phyloP scores from a whole-genome alignment of 2,329 filamentous ascomycete genomes.

The Botrytis sinoallii region DNA sequence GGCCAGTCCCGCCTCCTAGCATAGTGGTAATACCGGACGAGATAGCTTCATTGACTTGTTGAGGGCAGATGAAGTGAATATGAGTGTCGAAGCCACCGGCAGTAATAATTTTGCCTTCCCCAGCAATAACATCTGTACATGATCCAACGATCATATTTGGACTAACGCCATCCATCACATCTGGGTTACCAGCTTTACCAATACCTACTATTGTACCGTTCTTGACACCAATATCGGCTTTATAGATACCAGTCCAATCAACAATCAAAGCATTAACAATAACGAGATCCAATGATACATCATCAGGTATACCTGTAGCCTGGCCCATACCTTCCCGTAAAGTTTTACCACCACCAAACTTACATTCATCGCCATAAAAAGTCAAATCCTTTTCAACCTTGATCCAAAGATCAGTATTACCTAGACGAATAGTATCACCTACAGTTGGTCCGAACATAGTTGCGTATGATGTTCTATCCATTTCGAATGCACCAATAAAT shows the following conservation, averaged over 20 bases:
- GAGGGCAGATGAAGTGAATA: conserved; percentile 92
- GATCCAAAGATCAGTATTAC: conserved; percentile 84
- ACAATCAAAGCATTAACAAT: conserved; percentile 87
- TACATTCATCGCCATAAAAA: conserved; percentile 86
- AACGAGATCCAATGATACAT: conserved; percentile 75
- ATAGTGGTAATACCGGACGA: conserved; percentile 86
- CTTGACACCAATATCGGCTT: conserved; percentile 94
- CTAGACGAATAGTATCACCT: conserved; percentile 79
- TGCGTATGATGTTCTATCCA: conserved; percentile 76
- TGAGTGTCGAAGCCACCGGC: conserved; percentile 87
- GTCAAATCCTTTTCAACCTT: conserved; percentile 84
- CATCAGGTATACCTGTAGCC: conserved; percentile 70
- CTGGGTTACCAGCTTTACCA: conserved; percentile 95
- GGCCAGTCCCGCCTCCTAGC: conserved; percentile 86
- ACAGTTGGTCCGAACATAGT: conserved; percentile 92
- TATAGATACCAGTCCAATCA: conserved; percentile 91
- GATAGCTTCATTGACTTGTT: conserved; percentile 81
- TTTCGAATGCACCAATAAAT: conserved; percentile 60
- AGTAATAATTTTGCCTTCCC: conserved; percentile 85
- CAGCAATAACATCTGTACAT: conserved; percentile 88
- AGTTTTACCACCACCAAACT: conserved; percentile 93
- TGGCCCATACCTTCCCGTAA: conserved; percentile 95
- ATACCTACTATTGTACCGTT: conserved; percentile 81
- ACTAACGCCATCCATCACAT: conserved; percentile 87
- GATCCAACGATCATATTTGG: conserved; percentile 77